A percentile compares a stretch with the other conserved stretches of the same genome.
phyloP scores from a whole-genome alignment of 805 yeast genomes.

The Candida quercuum region DNA sequence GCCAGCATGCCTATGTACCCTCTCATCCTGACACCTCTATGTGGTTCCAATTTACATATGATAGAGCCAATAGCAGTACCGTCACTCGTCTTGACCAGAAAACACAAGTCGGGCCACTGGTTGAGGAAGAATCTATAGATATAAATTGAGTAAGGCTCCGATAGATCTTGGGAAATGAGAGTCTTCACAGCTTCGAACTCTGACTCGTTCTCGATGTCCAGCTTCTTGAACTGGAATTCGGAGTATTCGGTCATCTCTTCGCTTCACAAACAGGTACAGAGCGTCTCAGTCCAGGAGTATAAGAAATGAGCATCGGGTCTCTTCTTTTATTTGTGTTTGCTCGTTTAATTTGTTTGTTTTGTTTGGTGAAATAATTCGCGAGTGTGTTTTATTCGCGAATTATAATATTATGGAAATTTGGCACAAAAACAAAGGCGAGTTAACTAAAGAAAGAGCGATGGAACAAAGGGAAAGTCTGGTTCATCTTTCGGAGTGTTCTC shows the following conservation, averaged over 20 bases:
- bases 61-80: slow-evolving; percentile 63
- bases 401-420: too few relatives aligned
- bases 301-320: too few relatives aligned
- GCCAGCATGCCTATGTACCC: slow-evolving; percentile 98
- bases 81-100: slow-evolving; percentile 44
- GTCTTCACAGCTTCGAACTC: slow-evolving; percentile 47
- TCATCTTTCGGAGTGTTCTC: too few relatives aligned
- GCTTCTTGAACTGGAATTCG: slow-evolving; percentile 18
- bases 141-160: slow-evolving; percentile 92
- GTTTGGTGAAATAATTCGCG: too few relatives aligned
- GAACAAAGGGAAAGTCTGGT: too few relatives aligned
- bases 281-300: too few relatives aligned
- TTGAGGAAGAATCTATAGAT: slow-evolving; percentile 88
- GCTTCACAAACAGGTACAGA: too few relatives aligned
- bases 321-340: too few relatives aligned
- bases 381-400: too few relatives aligned
- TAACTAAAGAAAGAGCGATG: too few relatives aligned
- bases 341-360: too few relatives aligned
- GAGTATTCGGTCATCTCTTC: slow-evolving; percentile 1
- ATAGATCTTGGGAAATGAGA: slow-evolving; percentile 66
- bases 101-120: slow-evolving; percentile 86
- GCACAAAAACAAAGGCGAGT: not conserved
- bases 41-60: slow-evolving; percentile 76
- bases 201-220: slow-evolving; percentile 21
- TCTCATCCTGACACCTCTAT: slow-evolving; percentile 64